A percentile compares a stretch with the other conserved stretches of the same genome.
phyloP scores from a whole-genome alignment of 2,329 filamentous ascomycete genomes.

The Botryotinia globosa region DNA sequence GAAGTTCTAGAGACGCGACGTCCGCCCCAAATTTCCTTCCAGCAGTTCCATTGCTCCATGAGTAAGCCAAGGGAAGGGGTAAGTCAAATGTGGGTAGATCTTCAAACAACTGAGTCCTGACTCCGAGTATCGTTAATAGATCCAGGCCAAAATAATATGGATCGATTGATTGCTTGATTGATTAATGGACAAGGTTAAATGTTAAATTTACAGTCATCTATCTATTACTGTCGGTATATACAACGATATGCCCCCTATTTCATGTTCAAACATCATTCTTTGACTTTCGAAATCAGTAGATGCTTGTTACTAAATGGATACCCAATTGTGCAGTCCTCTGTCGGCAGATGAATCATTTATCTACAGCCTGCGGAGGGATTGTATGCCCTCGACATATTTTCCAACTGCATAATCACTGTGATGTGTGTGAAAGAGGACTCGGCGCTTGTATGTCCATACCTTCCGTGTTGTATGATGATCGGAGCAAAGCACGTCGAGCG shows the following conservation, averaged over 20 bases:
- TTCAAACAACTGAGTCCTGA: not conserved
- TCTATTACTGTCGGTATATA: too few species aligned
- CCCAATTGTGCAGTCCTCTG: not conserved
- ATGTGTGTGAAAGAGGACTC: not conserved
- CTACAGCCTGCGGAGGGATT: not conserved
- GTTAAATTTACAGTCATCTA: not conserved
- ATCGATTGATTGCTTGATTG: not conserved
- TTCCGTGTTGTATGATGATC: not conserved
- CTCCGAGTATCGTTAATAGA: not conserved
- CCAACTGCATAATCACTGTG: not conserved
- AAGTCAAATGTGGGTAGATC: conserved; percentile 5
- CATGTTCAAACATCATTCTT: not conserved
- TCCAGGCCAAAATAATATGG: not conserved
- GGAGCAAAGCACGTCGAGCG: not conserved
- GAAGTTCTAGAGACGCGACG: conserved; percentile 10
- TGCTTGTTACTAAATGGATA: not conserved
- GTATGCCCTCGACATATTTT: not conserved
- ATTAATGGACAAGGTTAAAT: not conserved
- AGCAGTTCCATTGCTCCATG: not conserved
- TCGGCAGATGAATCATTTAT: not conserved
- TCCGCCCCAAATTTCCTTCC: conserved; percentile 3
- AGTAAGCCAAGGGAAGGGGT: not conserved
- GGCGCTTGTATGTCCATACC: not conserved
- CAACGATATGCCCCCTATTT: not conserved
- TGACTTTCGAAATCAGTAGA: not conserved